Percentiles rank a stretch among this genome's conserved stretches.
phyloP scores from a whole-genome alignment of 2,329 filamentous ascomycete genomes.

The Nigrospora oryzae region DNA sequence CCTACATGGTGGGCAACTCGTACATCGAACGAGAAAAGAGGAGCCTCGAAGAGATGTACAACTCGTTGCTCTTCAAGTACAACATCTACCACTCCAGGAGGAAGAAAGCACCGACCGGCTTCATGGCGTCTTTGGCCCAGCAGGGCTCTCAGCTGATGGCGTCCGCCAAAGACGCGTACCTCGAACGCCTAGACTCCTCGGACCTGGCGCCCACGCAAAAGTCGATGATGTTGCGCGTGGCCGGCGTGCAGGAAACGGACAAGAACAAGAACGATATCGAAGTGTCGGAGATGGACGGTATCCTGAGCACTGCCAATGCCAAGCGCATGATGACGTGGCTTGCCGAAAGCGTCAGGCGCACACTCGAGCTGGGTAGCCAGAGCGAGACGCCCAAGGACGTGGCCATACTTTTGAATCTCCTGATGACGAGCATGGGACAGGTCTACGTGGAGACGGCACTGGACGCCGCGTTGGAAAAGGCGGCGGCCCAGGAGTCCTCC shows the following conservation, averaged over 20 bases:
- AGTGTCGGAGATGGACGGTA: slow-evolving; percentile 82
- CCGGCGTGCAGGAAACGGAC: slow-evolving; percentile 69
- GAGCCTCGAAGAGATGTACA: slow-evolving; percentile 73
- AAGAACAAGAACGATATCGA: slow-evolving; percentile 80
- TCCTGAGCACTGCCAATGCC: slow-evolving; percentile 74
- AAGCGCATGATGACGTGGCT: slow-evolving; percentile 98
- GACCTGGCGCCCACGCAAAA: slow-evolving; percentile 85
- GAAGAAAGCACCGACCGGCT: slow-evolving; percentile 83
- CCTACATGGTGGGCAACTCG: slow-evolving; percentile 59
- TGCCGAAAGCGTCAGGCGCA: slow-evolving; percentile 85
- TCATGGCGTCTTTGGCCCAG: slow-evolving; percentile 86
- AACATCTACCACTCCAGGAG: slow-evolving; percentile 86
- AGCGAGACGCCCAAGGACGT: slow-evolving; percentile 93
- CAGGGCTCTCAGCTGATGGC: slow-evolving; percentile 83
- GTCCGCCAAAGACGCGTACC: slow-evolving; percentile 83
- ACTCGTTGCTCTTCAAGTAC: slow-evolving; percentile 90
- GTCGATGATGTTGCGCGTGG: slow-evolving; percentile 80
- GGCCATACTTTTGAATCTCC: slow-evolving; percentile 70
- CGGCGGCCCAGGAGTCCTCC: slow-evolving; percentile 64
- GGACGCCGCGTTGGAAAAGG: slow-evolving; percentile 64
- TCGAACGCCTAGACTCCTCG: slow-evolving; percentile 79
- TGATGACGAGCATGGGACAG: slow-evolving; percentile 82
- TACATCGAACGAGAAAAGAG: slow-evolving; percentile 63
- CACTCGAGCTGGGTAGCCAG: slow-evolving; percentile 79
- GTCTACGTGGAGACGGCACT: slow-evolving; percentile 63